Percentiles rank a stretch among this genome's conserved stretches.
These are phyloP conservation scores for Exophiala mesophila DNA, from an alignment of 2,329 filamentous ascomycete genomes.

Conservation along the genomic window DNA sequence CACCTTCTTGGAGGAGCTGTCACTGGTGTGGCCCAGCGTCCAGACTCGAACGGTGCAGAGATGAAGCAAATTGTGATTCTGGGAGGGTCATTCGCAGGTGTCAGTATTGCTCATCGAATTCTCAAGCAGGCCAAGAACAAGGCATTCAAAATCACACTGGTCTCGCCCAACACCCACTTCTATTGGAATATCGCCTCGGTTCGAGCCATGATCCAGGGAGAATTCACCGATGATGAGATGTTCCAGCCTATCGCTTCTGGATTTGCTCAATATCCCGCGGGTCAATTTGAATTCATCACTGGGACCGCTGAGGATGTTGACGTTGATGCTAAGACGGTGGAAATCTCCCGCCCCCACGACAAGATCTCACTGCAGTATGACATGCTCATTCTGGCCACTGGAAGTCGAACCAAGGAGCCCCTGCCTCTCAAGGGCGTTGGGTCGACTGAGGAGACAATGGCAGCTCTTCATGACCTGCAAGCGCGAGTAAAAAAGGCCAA, in stretches of 20 bases:
- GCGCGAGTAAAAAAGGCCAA: constrained; percentile 22
- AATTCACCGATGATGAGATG: constrained; percentile 8
- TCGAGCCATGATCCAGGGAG: constrained; percentile 4
- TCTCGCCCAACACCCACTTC: constrained; percentile 7
- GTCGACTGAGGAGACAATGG: constrained; percentile 19
- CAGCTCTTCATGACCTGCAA: constrained; percentile 22
- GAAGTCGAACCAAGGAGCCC: constrained; percentile 9
- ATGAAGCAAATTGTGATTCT: constrained; percentile 13
- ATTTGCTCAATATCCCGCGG: constrained; percentile 6
- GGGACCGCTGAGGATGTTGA: background rate
- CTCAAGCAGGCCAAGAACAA: constrained; percentile 6
- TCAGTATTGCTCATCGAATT: constrained; percentile 8
- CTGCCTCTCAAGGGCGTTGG: constrained; percentile 24
- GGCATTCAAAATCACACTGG: constrained; percentile 6
- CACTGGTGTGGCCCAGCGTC: too few relatives aligned
- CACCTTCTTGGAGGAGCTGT: too few relatives aligned
- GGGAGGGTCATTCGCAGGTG: constrained; percentile 5
- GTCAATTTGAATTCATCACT: constrained; percentile 12
- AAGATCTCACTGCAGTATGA: constrained; percentile 19
- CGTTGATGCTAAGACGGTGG: background rate
- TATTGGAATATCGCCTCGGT: constrained; percentile 13
- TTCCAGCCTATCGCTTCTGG: constrained; percentile 9
- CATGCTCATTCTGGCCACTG: constrained; percentile 25
- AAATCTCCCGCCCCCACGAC: background rate
- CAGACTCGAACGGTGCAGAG: too few relatives aligned